Conservation (phyloP, 768 basidiomycete species). For the Trichaptum fuscoviolaceum region DNA sequence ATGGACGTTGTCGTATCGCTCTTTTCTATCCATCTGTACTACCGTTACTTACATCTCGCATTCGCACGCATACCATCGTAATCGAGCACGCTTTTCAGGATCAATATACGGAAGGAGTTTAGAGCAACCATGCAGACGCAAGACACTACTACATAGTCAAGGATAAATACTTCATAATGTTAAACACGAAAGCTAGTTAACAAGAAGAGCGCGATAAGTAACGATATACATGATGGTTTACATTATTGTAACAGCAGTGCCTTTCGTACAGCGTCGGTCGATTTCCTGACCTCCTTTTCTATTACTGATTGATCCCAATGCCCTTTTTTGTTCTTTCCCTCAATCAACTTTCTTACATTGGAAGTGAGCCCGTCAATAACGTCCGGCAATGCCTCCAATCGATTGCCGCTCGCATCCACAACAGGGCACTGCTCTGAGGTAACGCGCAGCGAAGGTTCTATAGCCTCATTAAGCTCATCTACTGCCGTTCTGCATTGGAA, state of each 20-base stretch:
- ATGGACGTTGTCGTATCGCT: slow-evolving; percentile 4
- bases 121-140: background rate
- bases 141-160: background rate
- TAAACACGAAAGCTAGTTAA: background rate
- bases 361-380: background rate
- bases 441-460: background rate
- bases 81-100: background rate
- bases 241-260: too few species aligned
- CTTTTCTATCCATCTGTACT: slow-evolving; percentile 1
- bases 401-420: background rate
- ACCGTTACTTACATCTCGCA: background rate
- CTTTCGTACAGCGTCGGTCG: too few species aligned
- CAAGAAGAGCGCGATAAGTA: too few species aligned
- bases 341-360: background rate
- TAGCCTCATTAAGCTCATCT: background rate
- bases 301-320: background rate
- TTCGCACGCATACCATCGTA: background rate
- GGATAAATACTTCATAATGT: background rate
- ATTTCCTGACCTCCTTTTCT: background rate
- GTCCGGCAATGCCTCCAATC: background rate
- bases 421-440: background rate
- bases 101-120: background rate
- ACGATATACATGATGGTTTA: too few species aligned
- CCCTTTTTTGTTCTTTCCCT: background rate
- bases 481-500: background rate